These are phyloP conservation scores for Cryptococcus sp. DNA, from an alignment of 1,284 basidiomycete species.

Conservation along the genomic window DNA sequence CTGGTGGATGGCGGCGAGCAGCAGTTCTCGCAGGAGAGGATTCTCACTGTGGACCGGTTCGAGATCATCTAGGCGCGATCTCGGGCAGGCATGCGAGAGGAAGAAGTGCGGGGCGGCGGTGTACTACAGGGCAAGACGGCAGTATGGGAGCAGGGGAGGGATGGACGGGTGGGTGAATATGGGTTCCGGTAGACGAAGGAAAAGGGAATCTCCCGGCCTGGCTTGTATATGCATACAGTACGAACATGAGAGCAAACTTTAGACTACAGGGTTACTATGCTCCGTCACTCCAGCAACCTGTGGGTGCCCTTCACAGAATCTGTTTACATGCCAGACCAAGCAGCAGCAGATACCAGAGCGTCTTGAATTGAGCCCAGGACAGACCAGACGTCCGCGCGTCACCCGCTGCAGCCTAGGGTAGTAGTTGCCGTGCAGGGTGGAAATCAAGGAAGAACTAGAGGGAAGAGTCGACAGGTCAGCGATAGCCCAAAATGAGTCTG, in stretches of 20 bases:
- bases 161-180: neutral
- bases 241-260: neutral
- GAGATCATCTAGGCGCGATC: slow-evolving; percentile 53
- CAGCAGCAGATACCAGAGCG: no score
- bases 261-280: neutral
- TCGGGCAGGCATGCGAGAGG: neutral
- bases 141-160: neutral
- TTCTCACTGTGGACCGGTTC: slow-evolving; percentile 68
- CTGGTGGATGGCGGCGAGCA: slow-evolving; percentile 60
- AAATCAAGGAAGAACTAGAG: no score
- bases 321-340: no score
- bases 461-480: no score
- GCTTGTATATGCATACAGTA: slow-evolving; percentile 11
- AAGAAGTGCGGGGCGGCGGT: neutral
- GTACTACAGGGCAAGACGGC: neutral
- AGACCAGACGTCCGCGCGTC: no score
- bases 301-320: no score
- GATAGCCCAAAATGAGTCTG: no score
- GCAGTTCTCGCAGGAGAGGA: slow-evolving; percentile 72
- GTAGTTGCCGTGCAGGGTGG: no score
- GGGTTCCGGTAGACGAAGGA: neutral
- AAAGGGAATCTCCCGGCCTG: neutral
- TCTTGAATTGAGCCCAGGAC: no score
- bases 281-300: neutral
- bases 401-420: no score